Evolutionary conservation across 164 flowering plant species (phyloP).

Genomic region (Stephania cephalantha): DNA sequence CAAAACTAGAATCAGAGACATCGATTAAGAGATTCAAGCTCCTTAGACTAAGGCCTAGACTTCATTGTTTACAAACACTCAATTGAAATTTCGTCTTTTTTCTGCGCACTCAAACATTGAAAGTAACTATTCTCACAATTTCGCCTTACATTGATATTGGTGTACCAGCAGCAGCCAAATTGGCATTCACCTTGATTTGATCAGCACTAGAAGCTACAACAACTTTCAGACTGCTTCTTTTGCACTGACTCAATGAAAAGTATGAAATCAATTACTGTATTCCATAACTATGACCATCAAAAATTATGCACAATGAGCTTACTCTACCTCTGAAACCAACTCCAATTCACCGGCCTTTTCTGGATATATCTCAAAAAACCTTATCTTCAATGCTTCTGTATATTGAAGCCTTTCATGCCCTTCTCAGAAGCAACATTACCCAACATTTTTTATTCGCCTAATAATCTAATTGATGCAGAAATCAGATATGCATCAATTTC

Average conservation of each 20-base stretch:
- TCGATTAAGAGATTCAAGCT: too few relatives aligned
- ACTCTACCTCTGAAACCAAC: constrained; percentile 67
- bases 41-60: too few relatives aligned
- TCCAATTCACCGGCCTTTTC: constrained; percentile 62
- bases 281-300: neutral
- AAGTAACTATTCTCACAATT: neutral
- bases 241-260: constrained; percentile 51
- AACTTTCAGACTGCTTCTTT: constrained; percentile 79
- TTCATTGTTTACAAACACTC: too few relatives aligned
- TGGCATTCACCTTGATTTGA: constrained; percentile 90
- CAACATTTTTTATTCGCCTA: constrained; percentile 94
- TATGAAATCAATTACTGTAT: constrained; percentile 11
- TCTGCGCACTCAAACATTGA: neutral
- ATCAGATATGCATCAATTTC: neutral
- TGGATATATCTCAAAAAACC: constrained; percentile 89
- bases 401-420: constrained; percentile 63
- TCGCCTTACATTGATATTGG: constrained; percentile 66
- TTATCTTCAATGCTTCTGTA: constrained; percentile 74
- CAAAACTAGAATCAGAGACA: too few relatives aligned
- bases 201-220: constrained; percentile 99
- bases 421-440: constrained; percentile 91
- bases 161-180: constrained; percentile 86
- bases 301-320: neutral
- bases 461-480: constrained; percentile 7
- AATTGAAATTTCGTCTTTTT: too few relatives aligned